Evolutionary conservation across 164 flowering plant species (phyloP).

Genomic region (Saururus chinensis): DNA sequence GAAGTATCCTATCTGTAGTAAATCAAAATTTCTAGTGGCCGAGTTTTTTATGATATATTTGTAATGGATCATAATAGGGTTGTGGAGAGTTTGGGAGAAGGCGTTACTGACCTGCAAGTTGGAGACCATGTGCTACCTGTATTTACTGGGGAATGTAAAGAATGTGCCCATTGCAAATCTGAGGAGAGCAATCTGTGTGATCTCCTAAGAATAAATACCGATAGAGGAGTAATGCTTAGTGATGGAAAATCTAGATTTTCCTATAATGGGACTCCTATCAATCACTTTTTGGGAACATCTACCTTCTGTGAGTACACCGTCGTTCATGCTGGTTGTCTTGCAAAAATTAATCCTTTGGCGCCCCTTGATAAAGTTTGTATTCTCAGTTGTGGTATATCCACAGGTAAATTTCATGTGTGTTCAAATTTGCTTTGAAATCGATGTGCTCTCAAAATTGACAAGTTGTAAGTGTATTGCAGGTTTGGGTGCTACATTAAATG

Average conservation of each 20-base stretch:
- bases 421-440: background rate
- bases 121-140: constrained; percentile 69
- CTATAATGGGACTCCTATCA: constrained; percentile 47
- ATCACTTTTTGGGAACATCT: constrained; percentile 72
- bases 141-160: constrained; percentile 56
- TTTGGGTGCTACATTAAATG: constrained; percentile 74
- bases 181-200: constrained; percentile 71
- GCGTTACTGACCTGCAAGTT: constrained; percentile 45
- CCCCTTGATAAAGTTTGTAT: constrained; percentile 71
- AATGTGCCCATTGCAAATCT: constrained; percentile 49
- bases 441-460: background rate
- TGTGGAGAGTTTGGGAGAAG: constrained; percentile 62
- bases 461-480: constrained; percentile 19
- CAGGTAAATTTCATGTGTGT: constrained; percentile 7
- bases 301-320: constrained; percentile 85
- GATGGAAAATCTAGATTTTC: constrained; percentile 53
- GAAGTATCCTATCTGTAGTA: too few relatives aligned
- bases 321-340: constrained; percentile 60
- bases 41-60: too few relatives aligned
- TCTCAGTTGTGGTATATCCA: constrained; percentile 66
- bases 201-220: constrained; percentile 55
- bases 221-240: constrained; percentile 53
- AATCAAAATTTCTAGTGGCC: too few relatives aligned
- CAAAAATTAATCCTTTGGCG: constrained; percentile 68
- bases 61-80: constrained; percentile 16